Evolutionary conservation across 2,329 filamentous ascomycete genomes (phyloP), one percentile per base, ranked within the genome.

Genomic region (Graphiopsis chlorocephala): DNA sequence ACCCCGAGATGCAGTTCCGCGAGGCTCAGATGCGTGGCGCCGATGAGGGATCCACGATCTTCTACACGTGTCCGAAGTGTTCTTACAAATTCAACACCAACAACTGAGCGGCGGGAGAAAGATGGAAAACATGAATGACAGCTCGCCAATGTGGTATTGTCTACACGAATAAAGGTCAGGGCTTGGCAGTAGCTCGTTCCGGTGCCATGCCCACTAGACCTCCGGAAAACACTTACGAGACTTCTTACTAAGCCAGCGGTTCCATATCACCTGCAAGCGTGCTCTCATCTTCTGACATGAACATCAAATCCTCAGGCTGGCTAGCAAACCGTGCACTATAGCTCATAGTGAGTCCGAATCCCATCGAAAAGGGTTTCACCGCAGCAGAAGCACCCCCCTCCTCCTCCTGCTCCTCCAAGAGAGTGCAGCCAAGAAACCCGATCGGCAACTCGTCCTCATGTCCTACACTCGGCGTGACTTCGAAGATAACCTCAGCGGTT

Each of bases 31-130:
- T 96, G 72, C 89, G 93, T 71, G 88, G 92, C 83, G 93, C 93
- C 63, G 93, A 97, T 77, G 93, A 97, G 85, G 93, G 93, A 68
- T 91, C 89, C 68, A 96, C 93, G 0, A 86, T 96, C 60, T 94
- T 96, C 73, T 96, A 92, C 79, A 88, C 84, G 66, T 96, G 93
- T 79, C 53, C 65, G 12, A 88, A 92, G 64, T 96, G 52, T 35
- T n/a, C 17, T 12, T 29, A 59, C 53, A 64, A 52, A 25, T 58
- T 64, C 53, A 64, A 64, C 17, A 57, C 31, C 12, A 64, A 64
- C 20, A 64, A 64, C 33, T 64, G 28, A 59, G 5, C 5, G 20
- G n/a, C n/a, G n/a, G n/a, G n/a, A n/a, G n/a, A 8, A 15, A 15
- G 33, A 8, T 38, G 33, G 33, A 38, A 38, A n/a, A n/a, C n/a